Conservation (phyloP, 2,329 filamentous ascomycete species). For the Stachybotrys elegans region DNA sequence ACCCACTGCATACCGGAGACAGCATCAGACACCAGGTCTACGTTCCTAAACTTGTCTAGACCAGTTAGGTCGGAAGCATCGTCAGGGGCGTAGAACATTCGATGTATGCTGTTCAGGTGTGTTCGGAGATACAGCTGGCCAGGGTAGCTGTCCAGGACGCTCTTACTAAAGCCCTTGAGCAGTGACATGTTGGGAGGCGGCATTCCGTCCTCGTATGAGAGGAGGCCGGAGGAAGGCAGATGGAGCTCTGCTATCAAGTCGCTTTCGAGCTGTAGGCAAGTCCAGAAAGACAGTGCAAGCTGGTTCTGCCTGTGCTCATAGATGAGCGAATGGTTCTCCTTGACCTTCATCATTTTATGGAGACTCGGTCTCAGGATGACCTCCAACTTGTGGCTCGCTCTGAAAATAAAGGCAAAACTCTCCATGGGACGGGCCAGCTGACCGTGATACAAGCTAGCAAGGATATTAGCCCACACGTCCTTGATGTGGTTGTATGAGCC, state of each 20-base stretch:
- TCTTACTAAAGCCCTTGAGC: constrained; percentile 35
- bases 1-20: constrained; percentile 41
- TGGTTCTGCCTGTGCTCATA: constrained; percentile 50
- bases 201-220: constrained; percentile 60
- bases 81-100: constrained; percentile 46
- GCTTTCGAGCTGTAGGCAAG: constrained; percentile 86
- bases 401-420: constrained; percentile 62
- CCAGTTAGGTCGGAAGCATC: constrained; percentile 23
- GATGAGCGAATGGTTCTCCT: constrained; percentile 30
- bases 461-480: constrained; percentile 77
- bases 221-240: constrained; percentile 54
- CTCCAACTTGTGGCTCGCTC: constrained; percentile 55
- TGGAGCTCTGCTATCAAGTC: constrained; percentile 87
- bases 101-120: constrained; percentile 59
- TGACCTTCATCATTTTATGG: constrained; percentile 17
- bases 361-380: constrained; percentile 72
- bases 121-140: constrained; percentile 62
- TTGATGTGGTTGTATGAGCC: constrained; percentile 76
- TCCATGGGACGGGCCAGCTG: constrained; percentile 84
- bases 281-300: constrained; percentile 80
- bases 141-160: constrained; percentile 54
- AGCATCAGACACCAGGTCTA: constrained; percentile 39
- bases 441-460: constrained; percentile 84
- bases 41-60: constrained; percentile 37
- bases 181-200: constrained; percentile 56